phyloP scores from a whole-genome alignment of 2,329 filamentous ascomycete species.

The Fusarium sp. region DNA sequence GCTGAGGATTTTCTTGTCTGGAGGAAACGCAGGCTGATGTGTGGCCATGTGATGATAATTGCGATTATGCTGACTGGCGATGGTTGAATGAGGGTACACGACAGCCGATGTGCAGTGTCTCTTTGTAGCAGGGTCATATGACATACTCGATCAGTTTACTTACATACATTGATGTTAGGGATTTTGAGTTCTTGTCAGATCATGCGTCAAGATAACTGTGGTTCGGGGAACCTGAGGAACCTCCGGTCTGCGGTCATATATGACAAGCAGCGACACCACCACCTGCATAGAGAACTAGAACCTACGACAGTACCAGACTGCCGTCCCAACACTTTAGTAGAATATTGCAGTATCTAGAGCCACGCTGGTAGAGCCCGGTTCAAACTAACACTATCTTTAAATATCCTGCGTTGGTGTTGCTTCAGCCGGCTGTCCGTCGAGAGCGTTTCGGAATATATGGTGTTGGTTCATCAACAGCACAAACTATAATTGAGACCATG shows the following conservation, averaged over 20 bases:
- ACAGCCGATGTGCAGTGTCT: neutral
- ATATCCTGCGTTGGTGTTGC: neutral
- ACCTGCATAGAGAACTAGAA: conserved; percentile 13
- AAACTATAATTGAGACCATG: neutral
- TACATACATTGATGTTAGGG: neutral
- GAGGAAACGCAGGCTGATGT: conserved; percentile 2
- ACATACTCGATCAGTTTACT: neutral
- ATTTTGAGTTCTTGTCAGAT: conserved; percentile 21
- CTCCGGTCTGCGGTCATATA: conserved; percentile 31
- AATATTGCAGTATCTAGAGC: neutral
- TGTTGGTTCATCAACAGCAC: neutral
- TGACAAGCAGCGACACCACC: conserved; percentile 26
- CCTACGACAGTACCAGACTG: neutral
- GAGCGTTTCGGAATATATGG: neutral
- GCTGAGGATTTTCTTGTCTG: neutral
- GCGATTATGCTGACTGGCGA: neutral
- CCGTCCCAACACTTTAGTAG: neutral
- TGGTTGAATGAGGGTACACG: neutral
- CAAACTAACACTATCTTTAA: neutral
- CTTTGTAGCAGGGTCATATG: neutral
- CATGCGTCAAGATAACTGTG: conserved; percentile 8
- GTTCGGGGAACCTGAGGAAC: conserved; percentile 21
- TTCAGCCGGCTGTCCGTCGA: neutral
- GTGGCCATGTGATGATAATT: conserved; percentile 11
- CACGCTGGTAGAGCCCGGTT: neutral